These are phyloP conservation scores for Solanum chmielewskii DNA, from an alignment of 257 asterid genomes.

Conservation along the genomic window DNA sequence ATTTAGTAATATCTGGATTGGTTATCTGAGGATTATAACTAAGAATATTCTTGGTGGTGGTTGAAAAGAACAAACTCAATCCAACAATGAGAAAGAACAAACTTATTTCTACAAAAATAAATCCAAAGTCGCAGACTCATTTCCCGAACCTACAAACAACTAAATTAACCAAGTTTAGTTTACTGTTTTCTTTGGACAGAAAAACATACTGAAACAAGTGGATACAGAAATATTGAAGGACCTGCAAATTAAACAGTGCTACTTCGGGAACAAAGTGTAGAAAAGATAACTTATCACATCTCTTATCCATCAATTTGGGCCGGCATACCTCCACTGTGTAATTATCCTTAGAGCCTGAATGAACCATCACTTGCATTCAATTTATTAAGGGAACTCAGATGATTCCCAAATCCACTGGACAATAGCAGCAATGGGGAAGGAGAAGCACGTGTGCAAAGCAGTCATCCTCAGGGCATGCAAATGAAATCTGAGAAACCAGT, in stretches of 20 bases:
- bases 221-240: neutral
- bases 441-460: too few relatives aligned
- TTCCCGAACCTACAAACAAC: neutral
- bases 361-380: too few relatives aligned
- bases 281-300: too few relatives aligned
- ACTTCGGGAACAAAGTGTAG: too few relatives aligned
- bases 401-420: too few relatives aligned
- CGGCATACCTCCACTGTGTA: too few relatives aligned
- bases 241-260: neutral
- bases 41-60: constrained; percentile 17
- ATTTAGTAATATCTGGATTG: constrained; percentile 11
- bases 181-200: neutral
- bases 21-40: constrained; percentile 43
- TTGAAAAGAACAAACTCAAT: constrained; percentile 9
- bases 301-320: too few relatives aligned
- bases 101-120: neutral
- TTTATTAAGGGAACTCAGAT: too few relatives aligned
- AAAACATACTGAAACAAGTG: neutral
- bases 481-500: too few relatives aligned
- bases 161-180: neutral
- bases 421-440: too few relatives aligned
- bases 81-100: neutral
- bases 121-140: neutral
- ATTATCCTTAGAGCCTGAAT: too few relatives aligned
- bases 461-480: too few relatives aligned